phyloP scores from a whole-genome alignment of 2,329 filamentous ascomycete species.

The Aschersonia sp. region DNA sequence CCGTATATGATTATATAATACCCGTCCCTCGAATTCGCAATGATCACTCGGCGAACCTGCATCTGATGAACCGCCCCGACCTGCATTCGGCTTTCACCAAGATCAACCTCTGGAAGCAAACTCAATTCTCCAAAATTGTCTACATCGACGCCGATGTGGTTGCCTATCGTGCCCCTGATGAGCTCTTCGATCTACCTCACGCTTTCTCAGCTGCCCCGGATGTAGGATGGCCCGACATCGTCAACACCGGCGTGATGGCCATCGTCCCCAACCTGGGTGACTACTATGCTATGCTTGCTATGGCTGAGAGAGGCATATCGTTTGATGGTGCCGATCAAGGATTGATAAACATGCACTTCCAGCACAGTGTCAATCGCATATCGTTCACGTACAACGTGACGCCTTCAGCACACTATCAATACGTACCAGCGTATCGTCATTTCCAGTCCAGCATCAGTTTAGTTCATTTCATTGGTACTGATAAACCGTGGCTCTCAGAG shows the following conservation, averaged over 20 bases:
- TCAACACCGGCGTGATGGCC: conserved; percentile 97
- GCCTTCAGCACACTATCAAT: conserved; percentile 92
- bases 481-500: conserved; percentile 76
- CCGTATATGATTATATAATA: conserved; percentile 77
- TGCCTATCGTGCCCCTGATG: conserved; percentile 79
- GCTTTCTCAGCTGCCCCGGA: conserved; percentile 67
- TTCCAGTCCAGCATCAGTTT: conserved; percentile 81
- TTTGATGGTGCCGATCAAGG: conserved; percentile 97
- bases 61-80: conserved; percentile 83
- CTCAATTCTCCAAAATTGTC: conserved; percentile 80
- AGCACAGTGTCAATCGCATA: conserved; percentile 67
- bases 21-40: conserved; percentile 71
- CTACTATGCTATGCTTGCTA: conserved; percentile 69
- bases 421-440: conserved; percentile 85
- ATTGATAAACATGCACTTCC: conserved; percentile 86
- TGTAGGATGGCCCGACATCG: conserved; percentile 94
- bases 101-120: conserved; percentile 84
- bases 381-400: conserved; percentile 97
- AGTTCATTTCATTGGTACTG: conserved; percentile 84
- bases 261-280: conserved; percentile 75
- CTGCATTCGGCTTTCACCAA: conserved; percentile 92
- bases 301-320: conserved; percentile 76
- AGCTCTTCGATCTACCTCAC: conserved; percentile 59
- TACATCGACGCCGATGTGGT: conserved; percentile 92
- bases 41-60: conserved; percentile 63